phyloP scores from a whole-genome alignment of 2,329 filamentous ascomycete genomes.

The Curvularia verruculosa region DNA sequence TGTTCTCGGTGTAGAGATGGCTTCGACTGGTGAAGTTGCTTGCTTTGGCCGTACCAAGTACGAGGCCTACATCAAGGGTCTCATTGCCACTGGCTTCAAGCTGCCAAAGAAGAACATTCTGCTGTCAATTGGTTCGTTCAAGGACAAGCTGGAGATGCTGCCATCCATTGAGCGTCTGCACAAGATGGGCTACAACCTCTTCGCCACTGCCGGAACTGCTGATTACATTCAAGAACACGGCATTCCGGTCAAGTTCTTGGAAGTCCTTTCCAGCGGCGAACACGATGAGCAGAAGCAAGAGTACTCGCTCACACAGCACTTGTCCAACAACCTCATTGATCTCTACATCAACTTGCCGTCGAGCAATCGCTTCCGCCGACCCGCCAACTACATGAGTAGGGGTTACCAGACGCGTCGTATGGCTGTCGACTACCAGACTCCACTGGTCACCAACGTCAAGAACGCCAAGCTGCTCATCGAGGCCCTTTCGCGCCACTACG shows the following conservation, averaged over 20 bases:
- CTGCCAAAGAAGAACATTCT: conserved; percentile 95
- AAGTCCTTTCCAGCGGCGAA: conserved; percentile 68
- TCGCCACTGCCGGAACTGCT: conserved; percentile 93
- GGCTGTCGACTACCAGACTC: conserved; percentile 97
- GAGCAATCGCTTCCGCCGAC: conserved; percentile 93
- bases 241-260: conserved; percentile 90
- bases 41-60: conserved; percentile 96
- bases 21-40: conserved; percentile 96
- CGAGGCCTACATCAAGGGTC: conserved; percentile 94
- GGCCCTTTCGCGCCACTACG: conserved; percentile 87
- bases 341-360: conserved; percentile 99
- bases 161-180: conserved; percentile 89
- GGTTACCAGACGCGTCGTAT: conserved; percentile 96
- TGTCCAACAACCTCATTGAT: conserved; percentile 97
- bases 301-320: conserved; percentile 94
- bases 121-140: conserved; percentile 93
- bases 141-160: conserved; percentile 97
- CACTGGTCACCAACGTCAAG: conserved; percentile 97
- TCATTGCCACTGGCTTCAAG: conserved; percentile 95
- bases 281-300: conserved; percentile 87
- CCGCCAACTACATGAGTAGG: conserved; percentile 98
- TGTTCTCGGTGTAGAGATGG: conserved; percentile 98
- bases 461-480: conserved; percentile 97
- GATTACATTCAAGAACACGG: conserved; percentile 95
- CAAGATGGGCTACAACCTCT: conserved; percentile 91